Conservation (phyloP, 768 basidiomycete genomes). For the Exidia glandulosa region DNA sequence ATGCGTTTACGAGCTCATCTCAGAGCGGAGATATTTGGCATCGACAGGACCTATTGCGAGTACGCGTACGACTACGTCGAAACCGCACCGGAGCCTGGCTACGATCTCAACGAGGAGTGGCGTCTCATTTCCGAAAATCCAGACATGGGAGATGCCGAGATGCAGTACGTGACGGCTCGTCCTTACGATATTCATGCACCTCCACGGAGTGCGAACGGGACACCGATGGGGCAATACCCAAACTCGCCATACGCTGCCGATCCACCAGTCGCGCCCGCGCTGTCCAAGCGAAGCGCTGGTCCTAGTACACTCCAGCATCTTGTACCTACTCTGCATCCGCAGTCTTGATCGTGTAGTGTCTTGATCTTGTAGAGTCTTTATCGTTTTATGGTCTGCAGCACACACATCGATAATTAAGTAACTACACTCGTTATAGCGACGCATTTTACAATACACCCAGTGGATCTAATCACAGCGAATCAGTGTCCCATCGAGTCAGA, state of each 20-base stretch:
- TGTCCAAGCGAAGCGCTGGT: too few relatives aligned
- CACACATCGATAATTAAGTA: neutral
- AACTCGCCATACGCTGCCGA: too few relatives aligned
- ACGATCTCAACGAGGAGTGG: neutral
- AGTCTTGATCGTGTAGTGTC: too few relatives aligned
- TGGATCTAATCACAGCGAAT: neutral
- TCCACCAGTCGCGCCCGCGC: too few relatives aligned
- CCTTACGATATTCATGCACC: neutral
- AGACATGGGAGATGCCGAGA: neutral
- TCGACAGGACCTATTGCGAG: neutral
- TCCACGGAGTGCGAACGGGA: too few relatives aligned
- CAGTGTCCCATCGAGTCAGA: neutral
- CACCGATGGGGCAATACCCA: too few relatives aligned
- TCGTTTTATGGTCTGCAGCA: too few relatives aligned
- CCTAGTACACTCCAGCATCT: too few relatives aligned
- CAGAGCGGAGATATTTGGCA: slow-evolving; percentile 26
- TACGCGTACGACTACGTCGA: neutral
- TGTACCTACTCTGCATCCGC: too few relatives aligned
- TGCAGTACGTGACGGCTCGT: neutral
- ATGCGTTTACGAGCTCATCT: slow-evolving; percentile 49
- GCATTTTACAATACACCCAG: neutral
- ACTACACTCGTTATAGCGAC: too few relatives aligned
- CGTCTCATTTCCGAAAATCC: too few relatives aligned
- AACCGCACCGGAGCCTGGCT: neutral
- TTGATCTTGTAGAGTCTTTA: too few relatives aligned